phyloP scores from a whole-genome alignment of 2,329 filamentous ascomycete species.

The Scedosporium aurantiacum region DNA sequence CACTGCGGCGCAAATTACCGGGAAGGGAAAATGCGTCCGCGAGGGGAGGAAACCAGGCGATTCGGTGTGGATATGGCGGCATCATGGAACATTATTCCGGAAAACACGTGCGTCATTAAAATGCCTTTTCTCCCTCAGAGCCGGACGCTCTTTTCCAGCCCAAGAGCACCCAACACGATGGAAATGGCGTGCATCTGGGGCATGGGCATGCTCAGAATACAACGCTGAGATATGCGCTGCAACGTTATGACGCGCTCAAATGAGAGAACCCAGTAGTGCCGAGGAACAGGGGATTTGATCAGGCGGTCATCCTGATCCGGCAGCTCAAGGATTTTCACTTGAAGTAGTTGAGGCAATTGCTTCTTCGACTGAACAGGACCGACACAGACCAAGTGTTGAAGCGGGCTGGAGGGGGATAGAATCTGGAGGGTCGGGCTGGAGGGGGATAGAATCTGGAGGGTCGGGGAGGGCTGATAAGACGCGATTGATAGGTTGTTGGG shows the following conservation, averaged over 20 bases:
- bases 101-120: background rate
- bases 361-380: no score
- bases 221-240: background rate
- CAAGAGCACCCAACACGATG: background rate
- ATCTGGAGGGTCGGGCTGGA: no score
- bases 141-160: background rate
- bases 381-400: background rate
- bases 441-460: background rate
- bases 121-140: background rate
- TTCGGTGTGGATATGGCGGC: background rate
- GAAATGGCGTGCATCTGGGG: background rate
- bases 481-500: no score
- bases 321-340: background rate
- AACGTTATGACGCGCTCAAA: conserved; percentile 5
- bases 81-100: background rate
- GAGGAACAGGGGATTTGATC: background rate
- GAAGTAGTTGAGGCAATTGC: background rate
- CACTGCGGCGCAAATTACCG: no score
- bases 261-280: background rate
- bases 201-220: background rate
- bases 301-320: background rate
- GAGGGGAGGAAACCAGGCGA: no score
- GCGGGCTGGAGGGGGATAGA: background rate
- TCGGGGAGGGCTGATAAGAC: no score
- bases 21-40: no score